Evolutionary conservation across 2,329 filamentous ascomycete genomes (phyloP).

Genomic region (Aspergillus japonicus): DNA sequence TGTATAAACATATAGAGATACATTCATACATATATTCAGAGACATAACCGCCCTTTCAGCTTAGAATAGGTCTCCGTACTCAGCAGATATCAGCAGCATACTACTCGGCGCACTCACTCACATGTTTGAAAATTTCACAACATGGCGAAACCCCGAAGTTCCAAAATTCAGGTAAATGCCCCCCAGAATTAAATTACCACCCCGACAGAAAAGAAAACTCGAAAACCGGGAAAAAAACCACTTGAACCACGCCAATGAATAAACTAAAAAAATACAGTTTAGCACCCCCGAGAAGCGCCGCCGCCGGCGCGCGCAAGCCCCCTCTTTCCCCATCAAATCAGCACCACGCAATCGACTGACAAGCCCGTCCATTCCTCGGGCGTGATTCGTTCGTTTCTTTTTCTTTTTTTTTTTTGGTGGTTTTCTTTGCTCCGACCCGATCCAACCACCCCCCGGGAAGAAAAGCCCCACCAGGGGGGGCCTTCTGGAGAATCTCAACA

Average conservation of each 20-base stretch:
- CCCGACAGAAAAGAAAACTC: not conserved
- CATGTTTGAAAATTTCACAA: no score
- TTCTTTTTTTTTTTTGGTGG: no score
- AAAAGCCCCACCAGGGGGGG: not conserved
- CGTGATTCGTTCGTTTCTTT: no score
- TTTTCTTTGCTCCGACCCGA: not conserved
- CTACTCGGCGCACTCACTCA: no score
- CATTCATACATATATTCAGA: no score
- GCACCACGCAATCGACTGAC: no score
- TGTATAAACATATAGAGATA: not conserved
- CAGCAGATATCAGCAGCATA: no score
- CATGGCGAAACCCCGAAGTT: no score
- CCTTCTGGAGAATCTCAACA: slow-evolving; percentile 13
- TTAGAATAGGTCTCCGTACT: no score
- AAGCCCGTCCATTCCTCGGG: no score
- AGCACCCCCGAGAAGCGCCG: not conserved
- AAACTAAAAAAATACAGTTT: not conserved
- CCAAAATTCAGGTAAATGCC: no score
- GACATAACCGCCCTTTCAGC: not conserved
- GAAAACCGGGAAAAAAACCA: not conserved
- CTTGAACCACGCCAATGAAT: not conserved
- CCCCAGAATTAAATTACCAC: not conserved
- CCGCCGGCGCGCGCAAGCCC: not conserved
- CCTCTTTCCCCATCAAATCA: no score
- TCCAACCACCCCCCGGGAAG: not conserved